Evolutionary conservation across 208 protist species (phyloP).

Genomic region (Leishmania turanica): DNA sequence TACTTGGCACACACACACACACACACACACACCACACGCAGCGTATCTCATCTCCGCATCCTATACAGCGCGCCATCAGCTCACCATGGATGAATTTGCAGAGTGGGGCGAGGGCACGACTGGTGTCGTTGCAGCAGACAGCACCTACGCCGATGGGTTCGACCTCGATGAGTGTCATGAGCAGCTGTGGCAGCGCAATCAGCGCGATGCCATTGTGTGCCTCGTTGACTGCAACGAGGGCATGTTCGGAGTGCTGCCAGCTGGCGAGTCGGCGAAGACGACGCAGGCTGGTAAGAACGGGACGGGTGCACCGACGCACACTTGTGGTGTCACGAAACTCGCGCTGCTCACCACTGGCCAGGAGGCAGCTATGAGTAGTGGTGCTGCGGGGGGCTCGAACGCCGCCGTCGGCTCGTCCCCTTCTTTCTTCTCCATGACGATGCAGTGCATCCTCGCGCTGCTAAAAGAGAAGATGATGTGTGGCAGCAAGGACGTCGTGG

Average conservation of each 20-base stretch:
- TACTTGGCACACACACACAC: not conserved
- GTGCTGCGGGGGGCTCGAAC: not conserved
- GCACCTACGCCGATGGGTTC: slow-evolving; percentile 14
- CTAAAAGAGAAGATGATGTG: slow-evolving; percentile 71
- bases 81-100: slow-evolving; percentile 42
- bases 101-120: slow-evolving; percentile 58
- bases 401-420: not conserved
- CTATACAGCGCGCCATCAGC: not conserved
- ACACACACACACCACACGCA: not conserved
- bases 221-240: slow-evolving; percentile 66
- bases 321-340: not conserved
- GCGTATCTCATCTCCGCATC: not conserved
- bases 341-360: not conserved
- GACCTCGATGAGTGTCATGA: slow-evolving; percentile 26
- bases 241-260: slow-evolving; percentile 48
- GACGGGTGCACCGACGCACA: not conserved
- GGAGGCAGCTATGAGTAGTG: not conserved
- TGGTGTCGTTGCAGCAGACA: slow-evolving; percentile 19
- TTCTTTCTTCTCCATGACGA: slow-evolving; percentile 41
- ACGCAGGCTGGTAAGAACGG: not conserved
- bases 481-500: slow-evolving; percentile 57
- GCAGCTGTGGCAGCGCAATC: slow-evolving; percentile 16
- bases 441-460: slow-evolving; percentile 52
- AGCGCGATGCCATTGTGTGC: slow-evolving; percentile 75
- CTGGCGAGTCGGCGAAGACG: not conserved